These are phyloP conservation scores for Atkinsonella texensis DNA, from an alignment of 2,329 filamentous ascomycete genomes.

Conservation along the genomic window DNA sequence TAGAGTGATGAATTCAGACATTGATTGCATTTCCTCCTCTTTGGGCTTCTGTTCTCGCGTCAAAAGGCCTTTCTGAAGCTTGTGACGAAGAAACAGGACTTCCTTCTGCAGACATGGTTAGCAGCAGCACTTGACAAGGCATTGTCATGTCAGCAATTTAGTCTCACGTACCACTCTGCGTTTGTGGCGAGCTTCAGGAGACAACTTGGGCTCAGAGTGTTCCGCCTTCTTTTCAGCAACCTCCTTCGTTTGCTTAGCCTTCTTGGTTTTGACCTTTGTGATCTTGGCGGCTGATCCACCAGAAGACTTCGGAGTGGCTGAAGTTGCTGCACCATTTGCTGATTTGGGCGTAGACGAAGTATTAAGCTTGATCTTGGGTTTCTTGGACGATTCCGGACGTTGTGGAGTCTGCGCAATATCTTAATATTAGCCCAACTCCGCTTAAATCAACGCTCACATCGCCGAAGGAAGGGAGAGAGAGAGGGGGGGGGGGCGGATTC, in stretches of 20 bases:
- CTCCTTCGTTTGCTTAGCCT: constrained; percentile 44
- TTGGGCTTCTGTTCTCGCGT: constrained; percentile 76
- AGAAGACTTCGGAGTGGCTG: constrained; percentile 37
- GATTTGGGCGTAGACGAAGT: constrained; percentile 57
- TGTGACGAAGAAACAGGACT: constrained; percentile 88
- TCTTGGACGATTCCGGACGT: constrained; percentile 51
- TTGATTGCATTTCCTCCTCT: constrained; percentile 68
- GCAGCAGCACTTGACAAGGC: constrained; percentile 19
- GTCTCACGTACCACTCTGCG: constrained; percentile 44
- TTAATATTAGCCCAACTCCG: not conserved
- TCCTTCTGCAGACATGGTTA: constrained; percentile 38
- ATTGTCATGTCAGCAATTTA: not conserved
- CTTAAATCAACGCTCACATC: not conserved
- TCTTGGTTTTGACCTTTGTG: constrained; percentile 46
- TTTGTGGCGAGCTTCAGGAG: constrained; percentile 42
- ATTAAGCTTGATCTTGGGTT: constrained; percentile 55
- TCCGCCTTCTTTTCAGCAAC: constrained; percentile 45
- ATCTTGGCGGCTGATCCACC: constrained; percentile 39
- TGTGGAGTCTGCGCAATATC: constrained; percentile 35
- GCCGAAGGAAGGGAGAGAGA: too few species aligned
- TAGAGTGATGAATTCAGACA: constrained; percentile 68
- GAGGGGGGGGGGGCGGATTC: too few species aligned
- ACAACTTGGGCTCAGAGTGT: constrained; percentile 45
- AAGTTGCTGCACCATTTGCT: constrained; percentile 42
- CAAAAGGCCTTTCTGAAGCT: constrained; percentile 87